Evolutionary conservation across 805 yeast genomes (phyloP).

Genomic region (Starmerella floricola): DNA sequence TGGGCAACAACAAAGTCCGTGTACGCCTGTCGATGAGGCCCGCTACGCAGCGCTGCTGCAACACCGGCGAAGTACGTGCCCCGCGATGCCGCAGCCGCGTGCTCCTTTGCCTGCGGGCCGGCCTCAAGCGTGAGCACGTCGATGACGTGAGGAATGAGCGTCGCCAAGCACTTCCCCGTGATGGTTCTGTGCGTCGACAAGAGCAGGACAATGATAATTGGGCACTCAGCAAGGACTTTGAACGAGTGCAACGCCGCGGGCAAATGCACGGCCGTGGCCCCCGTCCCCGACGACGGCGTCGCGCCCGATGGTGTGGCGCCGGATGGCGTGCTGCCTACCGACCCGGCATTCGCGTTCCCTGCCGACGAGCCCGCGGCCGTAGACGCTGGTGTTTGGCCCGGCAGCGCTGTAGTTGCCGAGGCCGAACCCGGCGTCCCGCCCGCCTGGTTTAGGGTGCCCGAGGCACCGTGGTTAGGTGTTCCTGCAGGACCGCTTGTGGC

Average conservation of each 20-base stretch:
- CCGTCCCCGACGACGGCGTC: background rate
- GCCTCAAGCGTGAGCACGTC: constrained; percentile 66
- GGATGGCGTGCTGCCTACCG: background rate
- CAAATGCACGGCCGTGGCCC: constrained; percentile 24
- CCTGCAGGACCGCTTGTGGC: background rate
- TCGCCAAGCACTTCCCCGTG: constrained; percentile 57
- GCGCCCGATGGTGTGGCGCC: background rate
- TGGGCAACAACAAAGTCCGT: constrained; percentile 87
- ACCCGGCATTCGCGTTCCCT: background rate
- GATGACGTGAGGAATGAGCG: constrained; percentile 71
- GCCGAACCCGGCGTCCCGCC: too few species aligned
- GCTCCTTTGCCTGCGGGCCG: constrained; percentile 61
- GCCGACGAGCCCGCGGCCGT: too few species aligned
- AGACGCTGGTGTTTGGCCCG: too few species aligned
- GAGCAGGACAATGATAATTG: constrained; percentile 87
- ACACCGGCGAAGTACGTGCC: constrained; percentile 57
- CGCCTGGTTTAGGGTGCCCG: constrained; percentile 30
- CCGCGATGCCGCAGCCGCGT: constrained; percentile 43
- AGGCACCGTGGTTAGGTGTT: constrained; percentile 25
- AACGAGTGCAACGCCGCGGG: constrained; percentile 67
- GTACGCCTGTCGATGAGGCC: constrained; percentile 54
- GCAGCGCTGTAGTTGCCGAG: too few species aligned
- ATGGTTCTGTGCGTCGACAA: constrained; percentile 76
- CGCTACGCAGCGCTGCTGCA: constrained; percentile 48
- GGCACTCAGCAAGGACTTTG: constrained; percentile 89